Percentiles rank a stretch among this genome's conserved stretches.
Evolutionary conservation across 1,284 basidiomycete genomes (phyloP).

Genomic region (Trametes polyzona): DNA sequence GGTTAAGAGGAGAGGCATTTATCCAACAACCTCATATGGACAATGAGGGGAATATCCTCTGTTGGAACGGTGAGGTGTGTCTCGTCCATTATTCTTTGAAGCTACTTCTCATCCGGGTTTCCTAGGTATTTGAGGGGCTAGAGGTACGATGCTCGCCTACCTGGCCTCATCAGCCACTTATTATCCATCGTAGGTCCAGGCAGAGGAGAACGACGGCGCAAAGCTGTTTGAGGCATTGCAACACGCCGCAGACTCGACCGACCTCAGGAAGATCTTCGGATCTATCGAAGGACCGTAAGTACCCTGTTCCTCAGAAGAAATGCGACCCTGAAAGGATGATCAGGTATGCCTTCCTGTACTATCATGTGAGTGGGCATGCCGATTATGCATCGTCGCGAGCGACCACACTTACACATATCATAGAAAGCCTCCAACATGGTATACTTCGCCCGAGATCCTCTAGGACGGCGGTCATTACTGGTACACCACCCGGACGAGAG

Average conservation of each 20-base stretch:
- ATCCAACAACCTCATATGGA: slow-evolving; percentile 75
- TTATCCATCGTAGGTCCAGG: slow-evolving; percentile 44
- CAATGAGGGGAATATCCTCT: slow-evolving; percentile 63
- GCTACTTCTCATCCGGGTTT: background rate
- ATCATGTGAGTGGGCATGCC: slow-evolving; percentile 56
- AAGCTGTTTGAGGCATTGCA: slow-evolving; percentile 63
- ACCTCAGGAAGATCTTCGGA: slow-evolving; percentile 57
- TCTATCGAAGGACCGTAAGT: slow-evolving; percentile 88
- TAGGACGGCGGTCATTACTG: slow-evolving; percentile 90
- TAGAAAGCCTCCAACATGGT: slow-evolving; percentile 8
- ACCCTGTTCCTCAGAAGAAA: background rate
- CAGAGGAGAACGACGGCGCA: slow-evolving; percentile 79
- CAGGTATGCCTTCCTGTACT: slow-evolving; percentile 86
- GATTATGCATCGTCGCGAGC: background rate
- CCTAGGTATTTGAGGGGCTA: slow-evolving; percentile 82
- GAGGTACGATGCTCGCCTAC: slow-evolving; percentile 44
- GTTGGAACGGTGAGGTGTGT: slow-evolving; percentile 89
- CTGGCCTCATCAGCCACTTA: background rate
- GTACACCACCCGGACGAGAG: slow-evolving; percentile 56
- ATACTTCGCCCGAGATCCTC: slow-evolving; percentile 78
- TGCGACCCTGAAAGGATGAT: background rate
- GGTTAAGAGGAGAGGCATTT: slow-evolving; percentile 66
- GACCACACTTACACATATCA: background rate
- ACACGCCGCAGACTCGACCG: slow-evolving; percentile 41
- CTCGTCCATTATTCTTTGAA: background rate